phyloP scores from a whole-genome alignment of 495 filamentous ascomycete species.

The Penicillium desertorum region DNA sequence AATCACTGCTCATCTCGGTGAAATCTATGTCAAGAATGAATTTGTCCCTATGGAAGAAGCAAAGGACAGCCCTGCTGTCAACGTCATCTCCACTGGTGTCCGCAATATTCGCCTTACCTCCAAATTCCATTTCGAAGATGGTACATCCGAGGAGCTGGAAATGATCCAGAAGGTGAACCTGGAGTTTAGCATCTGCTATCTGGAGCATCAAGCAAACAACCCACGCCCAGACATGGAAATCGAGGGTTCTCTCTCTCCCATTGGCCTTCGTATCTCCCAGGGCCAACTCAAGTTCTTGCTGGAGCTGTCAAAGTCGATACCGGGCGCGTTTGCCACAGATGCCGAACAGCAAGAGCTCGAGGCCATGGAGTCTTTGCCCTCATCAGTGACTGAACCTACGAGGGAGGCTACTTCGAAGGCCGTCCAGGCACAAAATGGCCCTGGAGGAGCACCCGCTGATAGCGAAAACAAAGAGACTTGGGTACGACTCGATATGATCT shows the following conservation, averaged over 20 bases:
- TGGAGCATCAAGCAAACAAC: conserved; percentile 74
- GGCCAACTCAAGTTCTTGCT: conserved; percentile 86
- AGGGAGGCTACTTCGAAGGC: conserved; percentile 38
- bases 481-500: conserved; percentile 92
- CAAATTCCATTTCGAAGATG: conserved; percentile 75
- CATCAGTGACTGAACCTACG: conserved; percentile 51
- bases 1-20: conserved; percentile 89
- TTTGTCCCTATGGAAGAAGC: conserved; percentile 80
- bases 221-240: conserved; percentile 90
- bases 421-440: conserved; percentile 51
- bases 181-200: conserved; percentile 84
- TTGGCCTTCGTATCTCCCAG: conserved; percentile 86
- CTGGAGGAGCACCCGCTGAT: conserved; percentile 50
- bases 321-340: conserved; percentile 80
- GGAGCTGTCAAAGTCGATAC: conserved; percentile 80
- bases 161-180: conserved; percentile 96
- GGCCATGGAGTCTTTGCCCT: conserved; percentile 62
- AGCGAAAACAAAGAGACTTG: conserved; percentile 66
- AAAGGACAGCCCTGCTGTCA: conserved; percentile 68
- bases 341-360: conserved; percentile 65
- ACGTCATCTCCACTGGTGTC: conserved; percentile 88
- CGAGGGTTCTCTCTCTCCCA: conserved; percentile 83
- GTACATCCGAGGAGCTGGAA: conserved; percentile 78
- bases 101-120: conserved; percentile 89
- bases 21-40: conserved; percentile 93